These are phyloP conservation scores for Adansonia rubrostipa DNA, from an alignment of 441 rosid species.

Conservation along the genomic window DNA sequence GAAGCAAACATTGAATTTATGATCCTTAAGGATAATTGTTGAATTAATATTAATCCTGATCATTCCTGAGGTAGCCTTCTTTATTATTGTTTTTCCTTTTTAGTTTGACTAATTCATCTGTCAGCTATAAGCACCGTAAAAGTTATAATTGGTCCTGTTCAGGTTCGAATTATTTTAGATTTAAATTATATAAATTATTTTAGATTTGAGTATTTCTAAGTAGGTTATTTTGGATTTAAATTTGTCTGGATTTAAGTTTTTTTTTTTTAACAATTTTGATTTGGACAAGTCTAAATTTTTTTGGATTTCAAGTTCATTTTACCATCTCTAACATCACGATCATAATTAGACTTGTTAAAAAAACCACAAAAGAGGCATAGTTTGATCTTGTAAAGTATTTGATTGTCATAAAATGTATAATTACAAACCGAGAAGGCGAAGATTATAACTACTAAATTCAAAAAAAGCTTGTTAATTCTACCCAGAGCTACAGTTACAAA, in stretches of 20 bases:
- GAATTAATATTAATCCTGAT: slow-evolving; percentile 10
- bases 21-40: slow-evolving; percentile 19
- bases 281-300: no score
- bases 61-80: slow-evolving; percentile 1
- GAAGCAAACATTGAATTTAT: background rate
- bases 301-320: no score
- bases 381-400: background rate
- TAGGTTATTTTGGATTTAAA: background rate
- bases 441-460: background rate
- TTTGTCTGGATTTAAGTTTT: background rate
- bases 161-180: background rate
- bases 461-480: background rate
- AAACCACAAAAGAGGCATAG: background rate
- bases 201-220: no score
- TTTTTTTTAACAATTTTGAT: background rate
- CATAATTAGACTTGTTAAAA: background rate
- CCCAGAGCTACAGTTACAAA: background rate
- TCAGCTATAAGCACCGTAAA: background rate
- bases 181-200: no score
- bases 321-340: background rate
- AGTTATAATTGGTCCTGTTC: background rate
- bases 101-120: background rate
- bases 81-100: background rate
- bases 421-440: background rate
- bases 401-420: background rate